Conservation (phyloP, 345 rosid genomes). For the Combretum micranthum region DNA sequence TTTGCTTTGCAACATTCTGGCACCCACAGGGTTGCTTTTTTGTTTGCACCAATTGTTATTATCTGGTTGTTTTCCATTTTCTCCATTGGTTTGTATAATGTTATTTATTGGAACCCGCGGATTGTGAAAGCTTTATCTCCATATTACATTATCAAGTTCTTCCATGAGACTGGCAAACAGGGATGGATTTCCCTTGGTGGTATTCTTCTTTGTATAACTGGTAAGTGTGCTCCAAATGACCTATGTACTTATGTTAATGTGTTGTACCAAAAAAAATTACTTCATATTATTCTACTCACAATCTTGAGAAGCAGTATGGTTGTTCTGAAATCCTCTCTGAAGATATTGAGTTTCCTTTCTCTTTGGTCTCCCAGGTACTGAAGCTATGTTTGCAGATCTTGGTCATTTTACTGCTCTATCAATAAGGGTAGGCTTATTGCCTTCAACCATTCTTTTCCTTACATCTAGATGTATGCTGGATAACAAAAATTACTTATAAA, state of each 20-base stretch:
- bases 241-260: too few relatives aligned
- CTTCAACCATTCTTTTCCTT: too few relatives aligned
- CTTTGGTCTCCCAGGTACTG: slow-evolving; percentile 60
- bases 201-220: slow-evolving; percentile 75
- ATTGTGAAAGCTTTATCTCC: slow-evolving; percentile 74
- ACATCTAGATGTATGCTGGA: too few relatives aligned
- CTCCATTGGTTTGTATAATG: slow-evolving; percentile 67
- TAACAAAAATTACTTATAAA: too few relatives aligned
- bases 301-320: background rate
- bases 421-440: slow-evolving; percentile 47
- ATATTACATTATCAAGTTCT: slow-evolving; percentile 62
- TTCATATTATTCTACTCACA: slow-evolving; percentile 1
- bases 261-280: too few relatives aligned
- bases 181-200: slow-evolving; percentile 99
- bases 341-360: slow-evolving; percentile 5
- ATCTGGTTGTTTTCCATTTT: slow-evolving; percentile 77
- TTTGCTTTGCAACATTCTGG: slow-evolving; percentile 95
- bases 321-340: background rate
- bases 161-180: slow-evolving; percentile 56
- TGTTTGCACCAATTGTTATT: slow-evolving; percentile 84
- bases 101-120: slow-evolving; percentile 68
- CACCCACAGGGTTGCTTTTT: slow-evolving; percentile 77
- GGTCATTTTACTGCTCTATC: slow-evolving; percentile 91
- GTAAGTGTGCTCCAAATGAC: slow-evolving; percentile 35
- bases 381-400: slow-evolving; percentile 94